phyloP scores from a whole-genome alignment of 2,329 filamentous ascomycete species.

The Lachnellula suecica region DNA sequence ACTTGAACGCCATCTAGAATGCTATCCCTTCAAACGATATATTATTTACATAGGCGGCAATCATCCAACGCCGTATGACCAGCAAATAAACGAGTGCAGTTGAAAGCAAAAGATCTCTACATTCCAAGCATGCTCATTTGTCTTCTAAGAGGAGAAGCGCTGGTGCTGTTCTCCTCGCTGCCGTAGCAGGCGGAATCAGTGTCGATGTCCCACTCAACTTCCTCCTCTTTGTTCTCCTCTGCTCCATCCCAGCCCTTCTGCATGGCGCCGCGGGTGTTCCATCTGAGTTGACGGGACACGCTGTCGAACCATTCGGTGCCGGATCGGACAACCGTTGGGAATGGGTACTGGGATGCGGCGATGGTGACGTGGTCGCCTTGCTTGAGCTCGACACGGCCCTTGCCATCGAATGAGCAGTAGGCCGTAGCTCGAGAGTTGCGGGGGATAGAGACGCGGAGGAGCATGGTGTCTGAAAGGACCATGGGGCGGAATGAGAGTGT shows the following conservation, averaged over 20 bases:
- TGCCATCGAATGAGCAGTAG: conserved; percentile 97
- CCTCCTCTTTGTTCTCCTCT: conserved; percentile 40
- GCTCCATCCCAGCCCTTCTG: conserved; percentile 78
- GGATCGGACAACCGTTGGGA: conserved; percentile 90
- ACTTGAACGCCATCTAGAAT: too few relatives aligned
- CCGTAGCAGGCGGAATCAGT: conserved; percentile 74
- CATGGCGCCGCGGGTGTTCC: conserved; percentile 89
- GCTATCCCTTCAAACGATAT: too few relatives aligned
- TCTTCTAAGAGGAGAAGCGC: conserved; percentile 66
- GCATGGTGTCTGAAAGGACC: conserved; percentile 93
- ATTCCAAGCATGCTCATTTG: conserved; percentile 74
- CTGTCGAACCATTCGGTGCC: conserved; percentile 96
- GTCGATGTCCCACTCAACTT: conserved; percentile 89
- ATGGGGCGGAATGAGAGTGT: conserved; percentile 96
- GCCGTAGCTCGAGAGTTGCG: conserved; percentile 84
- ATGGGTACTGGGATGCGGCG: conserved; percentile 92
- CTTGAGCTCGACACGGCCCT: conserved; percentile 87
- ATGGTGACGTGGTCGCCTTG: conserved; percentile 96
- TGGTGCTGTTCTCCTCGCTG: conserved; percentile 70
- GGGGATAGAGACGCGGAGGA: conserved; percentile 85
- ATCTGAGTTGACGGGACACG: conserved; percentile 85
- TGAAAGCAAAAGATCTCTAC: conserved; percentile 32
- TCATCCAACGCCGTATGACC: too few relatives aligned
- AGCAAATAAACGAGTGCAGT: conserved; percentile 9
- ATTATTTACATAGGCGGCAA: too few relatives aligned